Base-by-base conservation (phyloP, 2,329 filamentous ascomycete genomes). In the Sphaerulina musiva region DNA sequence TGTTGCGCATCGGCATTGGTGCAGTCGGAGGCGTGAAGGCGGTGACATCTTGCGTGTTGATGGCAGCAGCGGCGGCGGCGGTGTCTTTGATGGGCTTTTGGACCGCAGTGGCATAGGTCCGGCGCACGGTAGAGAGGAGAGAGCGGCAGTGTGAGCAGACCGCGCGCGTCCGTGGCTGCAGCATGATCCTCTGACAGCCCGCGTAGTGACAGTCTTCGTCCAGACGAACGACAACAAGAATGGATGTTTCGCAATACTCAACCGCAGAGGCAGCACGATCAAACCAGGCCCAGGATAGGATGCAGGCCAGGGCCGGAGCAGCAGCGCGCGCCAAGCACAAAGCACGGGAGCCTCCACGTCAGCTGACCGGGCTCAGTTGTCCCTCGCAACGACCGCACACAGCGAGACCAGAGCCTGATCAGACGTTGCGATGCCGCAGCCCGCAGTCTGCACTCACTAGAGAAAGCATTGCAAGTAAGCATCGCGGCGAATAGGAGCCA, bases 151-250 rank as follows among this genome's bases (percentile, higher is more conserved):
- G 69, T 73, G 73, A 64, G 74, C 73, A 57, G 79, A 75, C 55
- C n/a, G 63, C 53, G 66, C 80, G 78, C 73, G 86, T 72, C 71
- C 83, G 80, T 61, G 83, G 79, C 70, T 86, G 84, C 59, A 88
- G 73, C 84, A 89, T 88, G 46, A 47, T 67, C 32, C 36, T 17
- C 29, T 11, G 20, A 20, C 20, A 20, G 20, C 20, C 20, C 20
- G 20, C 20, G 20, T 20, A 20, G 20, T 20, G 20, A 20, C 20
- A 20, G 20, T 1, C 20, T 20, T 20, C 20, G 20, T 20, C 20
- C 20, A 20, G 20, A 20, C 20, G 20, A 20, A 20, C 20, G 20
- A 20, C 20, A 20, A 20, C 20, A 20, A 20, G 3, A 4, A 20
- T 20, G 20, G 20, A 20, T 20, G 20, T 20, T 20, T 20, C 20